These are phyloP conservation scores for Xylaria curta DNA, from an alignment of 495 filamentous ascomycete genomes.

Conservation along the genomic window DNA sequence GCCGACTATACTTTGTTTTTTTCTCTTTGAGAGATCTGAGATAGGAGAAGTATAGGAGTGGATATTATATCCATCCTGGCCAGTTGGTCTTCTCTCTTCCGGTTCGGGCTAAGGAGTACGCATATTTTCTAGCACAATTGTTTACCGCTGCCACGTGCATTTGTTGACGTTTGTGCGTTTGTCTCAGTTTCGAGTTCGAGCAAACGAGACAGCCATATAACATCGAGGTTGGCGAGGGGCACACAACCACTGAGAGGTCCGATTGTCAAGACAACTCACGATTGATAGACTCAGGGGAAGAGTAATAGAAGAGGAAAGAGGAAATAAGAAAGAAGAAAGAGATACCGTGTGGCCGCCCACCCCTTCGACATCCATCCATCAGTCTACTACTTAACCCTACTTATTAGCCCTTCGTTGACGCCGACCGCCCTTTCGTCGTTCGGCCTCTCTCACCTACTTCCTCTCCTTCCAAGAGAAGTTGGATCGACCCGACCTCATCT, in stretches of 20 bases:
- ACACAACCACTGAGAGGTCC: neutral
- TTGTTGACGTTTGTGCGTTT: constrained; percentile 7
- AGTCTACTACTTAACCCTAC: neutral
- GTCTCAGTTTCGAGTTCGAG: constrained; percentile 8
- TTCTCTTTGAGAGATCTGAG: neutral
- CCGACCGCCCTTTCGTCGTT: constrained; percentile 15
- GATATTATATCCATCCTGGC: constrained; percentile 1
- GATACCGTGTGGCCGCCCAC: neutral
- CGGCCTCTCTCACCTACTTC: neutral
- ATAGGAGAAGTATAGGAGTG: neutral
- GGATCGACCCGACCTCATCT: constrained; percentile 5
- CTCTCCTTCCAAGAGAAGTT: neutral
- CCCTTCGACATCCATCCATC: neutral
- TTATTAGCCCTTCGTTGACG: neutral
- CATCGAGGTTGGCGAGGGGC: neutral
- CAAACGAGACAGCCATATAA: neutral
- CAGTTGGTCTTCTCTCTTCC: neutral
- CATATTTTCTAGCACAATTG: neutral
- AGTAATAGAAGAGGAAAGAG: neutral
- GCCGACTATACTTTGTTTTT: neutral
- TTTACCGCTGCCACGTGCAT: constrained; percentile 7
- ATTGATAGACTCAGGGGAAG: neutral
- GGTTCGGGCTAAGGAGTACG: neutral
- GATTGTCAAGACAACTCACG: neutral
- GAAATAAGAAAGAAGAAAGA: neutral